Base-by-base conservation (phyloP, 129 eudicot species). In the Centella asiatica region DNA sequence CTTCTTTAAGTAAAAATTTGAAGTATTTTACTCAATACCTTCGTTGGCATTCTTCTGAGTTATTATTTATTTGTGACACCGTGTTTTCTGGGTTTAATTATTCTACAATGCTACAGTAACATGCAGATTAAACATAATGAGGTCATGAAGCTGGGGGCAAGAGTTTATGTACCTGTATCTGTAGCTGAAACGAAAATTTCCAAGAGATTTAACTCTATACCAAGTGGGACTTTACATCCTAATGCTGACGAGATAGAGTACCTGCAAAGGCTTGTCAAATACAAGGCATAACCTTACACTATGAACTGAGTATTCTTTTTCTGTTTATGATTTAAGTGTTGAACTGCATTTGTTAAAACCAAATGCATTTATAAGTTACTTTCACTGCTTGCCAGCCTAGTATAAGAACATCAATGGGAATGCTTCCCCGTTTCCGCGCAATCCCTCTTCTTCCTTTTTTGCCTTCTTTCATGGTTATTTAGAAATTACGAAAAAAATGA, bases 171-270 rank as follows among this genome's bases (percentile, higher is more conserved):
- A 36, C 82, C 95, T 22, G 87, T 90, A 54, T 81, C 97, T 23
- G 84, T 86, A 74, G 95, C 94, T 37, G 97, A 86, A 81, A 72
- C 85, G 55, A 86, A 61, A 80, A 81, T 90, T 49, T 81, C 89
- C 45, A 83, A 51, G 78, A 81, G 97, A 75, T 90, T 76, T 71
- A 85, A 86, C 63, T 71, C 85, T 57, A 90, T 90, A 56, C 97
- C 97, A 51, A 83, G 85, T 56, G 97, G 92, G 58, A 81, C 95
- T 19, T 60, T 81, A 1, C 69, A 84, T 66, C 97, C 94, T 48
- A 90, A 90, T 75, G 95, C 94, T n/a, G 97, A 86, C 25, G 95
- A 90, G 70, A 90, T 90, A 6, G 67, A 67, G 40, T 90, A 86
- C 74, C 47, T 90, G 78, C 83, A 71, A 74, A 83, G 97, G 59